Conservation (phyloP, 768 basidiomycete genomes). For the Ephemerocybe angulata region DNA sequence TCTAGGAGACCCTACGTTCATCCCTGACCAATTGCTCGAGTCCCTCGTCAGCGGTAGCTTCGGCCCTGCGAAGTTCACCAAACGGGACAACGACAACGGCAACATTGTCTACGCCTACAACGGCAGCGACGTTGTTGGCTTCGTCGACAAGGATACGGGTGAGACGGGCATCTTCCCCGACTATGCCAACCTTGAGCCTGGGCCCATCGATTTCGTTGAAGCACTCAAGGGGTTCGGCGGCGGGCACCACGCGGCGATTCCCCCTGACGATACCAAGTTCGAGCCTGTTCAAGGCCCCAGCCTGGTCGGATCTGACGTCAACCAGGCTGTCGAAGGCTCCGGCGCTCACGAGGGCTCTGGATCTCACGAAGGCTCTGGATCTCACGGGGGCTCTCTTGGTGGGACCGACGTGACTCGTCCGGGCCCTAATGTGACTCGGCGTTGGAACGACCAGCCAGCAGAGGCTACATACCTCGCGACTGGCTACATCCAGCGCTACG, state of each 20-base stretch:
- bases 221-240: neutral
- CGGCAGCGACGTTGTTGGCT: slow-evolving; percentile 8
- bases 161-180: slow-evolving; percentile 10
- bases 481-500: slow-evolving; percentile 1
- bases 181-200: neutral
- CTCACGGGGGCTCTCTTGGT: too few species aligned
- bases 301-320: slow-evolving; percentile 1
- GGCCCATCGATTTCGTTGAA: neutral
- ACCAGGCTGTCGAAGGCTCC: neutral
- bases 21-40: slow-evolving; percentile 1
- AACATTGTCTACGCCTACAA: neutral
- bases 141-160: slow-evolving; percentile 5
- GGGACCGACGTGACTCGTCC: too few species aligned
- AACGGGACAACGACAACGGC: slow-evolving; percentile 3
- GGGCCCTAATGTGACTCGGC: too few species aligned
- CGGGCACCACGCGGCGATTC: neutral
- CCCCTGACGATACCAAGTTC: slow-evolving; percentile 6
- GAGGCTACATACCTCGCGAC: slow-evolving; percentile 6
- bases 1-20: neutral
- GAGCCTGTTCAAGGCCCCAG: neutral
- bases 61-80: neutral
- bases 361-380: neutral
- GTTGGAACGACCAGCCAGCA: neutral
- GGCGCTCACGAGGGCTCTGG: neutral
- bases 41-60: neutral